Conservation (phyloP, 441 rosid species). For the Lepidium campestre region DNA sequence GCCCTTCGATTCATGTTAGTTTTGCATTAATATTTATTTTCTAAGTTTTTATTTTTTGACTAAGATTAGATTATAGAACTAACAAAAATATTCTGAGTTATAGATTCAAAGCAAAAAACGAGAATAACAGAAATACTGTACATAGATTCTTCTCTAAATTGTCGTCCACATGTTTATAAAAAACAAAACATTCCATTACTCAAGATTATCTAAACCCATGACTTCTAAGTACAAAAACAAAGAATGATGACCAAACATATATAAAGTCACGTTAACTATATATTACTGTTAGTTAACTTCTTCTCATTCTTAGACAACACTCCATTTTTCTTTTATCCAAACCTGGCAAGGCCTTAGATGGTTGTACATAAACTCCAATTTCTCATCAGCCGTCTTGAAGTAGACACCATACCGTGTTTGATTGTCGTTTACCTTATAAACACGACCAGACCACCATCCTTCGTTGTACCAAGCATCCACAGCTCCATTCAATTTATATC, state of each 20-base stretch:
- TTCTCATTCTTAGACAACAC: not conserved
- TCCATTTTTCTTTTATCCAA: slow-evolving; percentile 36
- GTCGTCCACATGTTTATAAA: no score
- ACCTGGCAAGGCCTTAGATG: slow-evolving; percentile 41
- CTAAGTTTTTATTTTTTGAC: no score
- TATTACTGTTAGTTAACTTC: not conserved
- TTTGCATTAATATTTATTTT: no score
- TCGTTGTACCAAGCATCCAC: slow-evolving; percentile 48
- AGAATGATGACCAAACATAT: not conserved
- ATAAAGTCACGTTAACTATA: not conserved
- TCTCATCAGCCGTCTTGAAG: slow-evolving; percentile 26
- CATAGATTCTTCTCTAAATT: no score
- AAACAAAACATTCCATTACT: no score
- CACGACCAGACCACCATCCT: slow-evolving; percentile 48
- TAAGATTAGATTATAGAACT: no score
- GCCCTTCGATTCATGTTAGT: no score
- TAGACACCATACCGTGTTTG: slow-evolving; percentile 30
- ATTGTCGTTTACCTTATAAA: slow-evolving; percentile 6
- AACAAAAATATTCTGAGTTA: no score
- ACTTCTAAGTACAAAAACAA: no score
- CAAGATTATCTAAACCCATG: no score
- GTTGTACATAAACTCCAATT: slow-evolving; percentile 9
- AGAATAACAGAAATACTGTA: no score
- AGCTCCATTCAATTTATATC: slow-evolving; percentile 13
- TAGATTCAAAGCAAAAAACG: no score